These are phyloP conservation scores for Mucor sp. DNA, from an alignment of 371 early-diverging fungal genomes.

Conservation along the genomic window DNA sequence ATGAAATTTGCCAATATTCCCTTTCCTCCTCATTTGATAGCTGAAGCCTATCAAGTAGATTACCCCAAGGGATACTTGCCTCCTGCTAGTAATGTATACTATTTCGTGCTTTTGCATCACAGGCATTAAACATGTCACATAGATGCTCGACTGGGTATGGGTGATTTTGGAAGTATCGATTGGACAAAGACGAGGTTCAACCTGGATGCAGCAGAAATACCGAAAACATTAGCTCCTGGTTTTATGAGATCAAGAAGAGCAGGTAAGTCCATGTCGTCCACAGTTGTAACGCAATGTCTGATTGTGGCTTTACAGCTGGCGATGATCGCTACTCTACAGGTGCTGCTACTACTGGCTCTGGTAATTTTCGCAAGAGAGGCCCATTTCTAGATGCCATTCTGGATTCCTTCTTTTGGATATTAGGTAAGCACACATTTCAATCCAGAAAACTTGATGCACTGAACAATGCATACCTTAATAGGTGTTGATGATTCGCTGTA, in stretches of 20 bases:
- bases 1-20: conserved; percentile 20
- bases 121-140: neutral
- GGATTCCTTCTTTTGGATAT: conserved; percentile 7
- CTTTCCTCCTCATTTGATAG: conserved; percentile 26
- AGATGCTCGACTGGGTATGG: conserved; percentile 33
- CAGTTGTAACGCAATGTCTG: neutral
- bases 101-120: neutral
- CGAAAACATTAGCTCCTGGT: neutral
- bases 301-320: conserved; percentile 9
- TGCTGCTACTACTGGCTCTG: conserved; percentile 17
- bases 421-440: conserved; percentile 3
- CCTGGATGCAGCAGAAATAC: neutral
- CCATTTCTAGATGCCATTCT: neutral
- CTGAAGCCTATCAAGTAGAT: conserved; percentile 27
- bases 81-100: conserved; percentile 24
- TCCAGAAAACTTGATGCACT: neutral
- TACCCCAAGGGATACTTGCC: conserved; percentile 24
- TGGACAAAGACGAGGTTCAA: conserved; percentile 16
- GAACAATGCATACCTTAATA: neutral
- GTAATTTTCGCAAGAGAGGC: conserved; percentile 24
- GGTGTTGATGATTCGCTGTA: conserved; percentile 30
- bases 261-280: neutral
- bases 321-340: conserved; percentile 33
- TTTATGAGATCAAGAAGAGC: neutral
- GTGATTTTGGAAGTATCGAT: conserved; percentile 30